These are phyloP conservation scores for Thielaviopsis ethacetica DNA, from an alignment of 2,329 filamentous ascomycete species.

Conservation along the genomic window DNA sequence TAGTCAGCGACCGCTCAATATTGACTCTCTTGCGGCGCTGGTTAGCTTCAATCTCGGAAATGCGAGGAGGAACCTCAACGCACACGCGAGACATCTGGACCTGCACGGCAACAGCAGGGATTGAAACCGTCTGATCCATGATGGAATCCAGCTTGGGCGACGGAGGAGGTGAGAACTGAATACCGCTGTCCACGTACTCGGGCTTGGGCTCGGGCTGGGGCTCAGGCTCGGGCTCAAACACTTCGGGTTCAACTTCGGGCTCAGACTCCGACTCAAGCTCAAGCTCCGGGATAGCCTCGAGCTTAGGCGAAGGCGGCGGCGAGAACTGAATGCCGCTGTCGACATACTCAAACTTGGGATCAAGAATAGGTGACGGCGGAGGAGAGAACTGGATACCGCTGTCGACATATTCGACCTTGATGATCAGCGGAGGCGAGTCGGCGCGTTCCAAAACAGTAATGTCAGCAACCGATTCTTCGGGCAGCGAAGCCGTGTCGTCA, in stretches of 20 bases:
- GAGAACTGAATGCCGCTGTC: constrained; percentile 73
- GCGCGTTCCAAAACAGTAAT: constrained; percentile 8
- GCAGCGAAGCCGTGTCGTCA: neutral
- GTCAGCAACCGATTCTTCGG: constrained; percentile 4
- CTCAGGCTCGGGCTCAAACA: constrained; percentile 12
- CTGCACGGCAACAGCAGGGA: constrained; percentile 5
- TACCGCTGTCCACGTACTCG: constrained; percentile 56
- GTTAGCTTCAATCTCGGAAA: constrained; percentile 51
- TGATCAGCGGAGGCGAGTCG: constrained; percentile 14
- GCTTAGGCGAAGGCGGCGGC: constrained; percentile 57
- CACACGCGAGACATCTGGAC: constrained; percentile 6
- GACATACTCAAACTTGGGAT: constrained; percentile 34
- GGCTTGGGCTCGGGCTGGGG: constrained; percentile 12
- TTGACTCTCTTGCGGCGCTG: constrained; percentile 55
- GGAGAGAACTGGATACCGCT: constrained; percentile 71
- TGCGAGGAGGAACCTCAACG: constrained; percentile 19
- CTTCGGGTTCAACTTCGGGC: too few relatives aligned
- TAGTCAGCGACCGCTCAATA: constrained; percentile 30
- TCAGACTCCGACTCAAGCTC: too few relatives aligned
- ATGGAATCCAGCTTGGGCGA: constrained; percentile 41
- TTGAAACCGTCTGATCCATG: neutral
- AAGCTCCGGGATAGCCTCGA: constrained; percentile 17
- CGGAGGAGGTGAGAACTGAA: constrained; percentile 70
- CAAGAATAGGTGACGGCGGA: constrained; percentile 50
- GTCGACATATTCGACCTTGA: constrained; percentile 44